phyloP scores from a whole-genome alignment of 2,329 filamentous ascomycete genomes.

The Didymella sp. region DNA sequence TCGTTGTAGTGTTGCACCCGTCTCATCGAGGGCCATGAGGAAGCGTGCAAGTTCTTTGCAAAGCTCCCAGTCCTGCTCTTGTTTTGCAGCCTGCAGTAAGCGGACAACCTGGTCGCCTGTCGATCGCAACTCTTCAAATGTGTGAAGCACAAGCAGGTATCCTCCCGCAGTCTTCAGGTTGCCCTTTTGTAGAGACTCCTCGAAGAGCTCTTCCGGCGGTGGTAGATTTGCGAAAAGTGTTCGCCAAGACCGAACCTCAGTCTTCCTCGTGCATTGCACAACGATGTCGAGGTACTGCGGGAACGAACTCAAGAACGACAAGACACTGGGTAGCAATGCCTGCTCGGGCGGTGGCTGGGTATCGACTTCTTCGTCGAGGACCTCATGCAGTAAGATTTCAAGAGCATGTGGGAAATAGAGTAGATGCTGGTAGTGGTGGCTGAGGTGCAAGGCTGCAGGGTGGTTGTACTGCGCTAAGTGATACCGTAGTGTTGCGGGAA shows the following conservation, averaged over 20 bases:
- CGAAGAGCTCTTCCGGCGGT: slow-evolving; percentile 88
- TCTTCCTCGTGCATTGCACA: slow-evolving; percentile 96
- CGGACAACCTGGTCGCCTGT: slow-evolving; percentile 81
- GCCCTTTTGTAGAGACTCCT: slow-evolving; percentile 84
- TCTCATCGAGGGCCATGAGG: slow-evolving; percentile 87
- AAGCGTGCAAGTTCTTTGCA: slow-evolving; percentile 97
- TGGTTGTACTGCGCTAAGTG: slow-evolving; percentile 78
- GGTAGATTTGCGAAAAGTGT: slow-evolving; percentile 92
- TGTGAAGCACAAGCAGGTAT: slow-evolving; percentile 94
- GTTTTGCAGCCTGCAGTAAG: slow-evolving; percentile 79
- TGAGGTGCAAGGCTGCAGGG: slow-evolving; percentile 80
- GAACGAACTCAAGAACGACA: slow-evolving; percentile 62
- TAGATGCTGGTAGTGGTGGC: slow-evolving; percentile 83
- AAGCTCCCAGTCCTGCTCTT: slow-evolving; percentile 90
- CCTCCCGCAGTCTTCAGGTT: slow-evolving; percentile 94
- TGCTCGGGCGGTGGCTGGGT: slow-evolving; percentile 56
- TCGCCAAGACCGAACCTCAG: slow-evolving; percentile 91
- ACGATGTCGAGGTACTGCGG: slow-evolving; percentile 92
- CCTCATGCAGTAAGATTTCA: slow-evolving; percentile 89
- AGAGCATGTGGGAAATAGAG: slow-evolving; percentile 93
- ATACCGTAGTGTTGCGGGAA: slow-evolving; percentile 84
- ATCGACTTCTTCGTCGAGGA: slow-evolving; percentile 94
- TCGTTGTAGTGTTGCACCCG: slow-evolving; percentile 77
- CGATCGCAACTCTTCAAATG: slow-evolving; percentile 66
- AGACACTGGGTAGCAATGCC: slow-evolving; percentile 58